phyloP scores from a whole-genome alignment of 257 asterid species.

The Avicennia marina region DNA sequence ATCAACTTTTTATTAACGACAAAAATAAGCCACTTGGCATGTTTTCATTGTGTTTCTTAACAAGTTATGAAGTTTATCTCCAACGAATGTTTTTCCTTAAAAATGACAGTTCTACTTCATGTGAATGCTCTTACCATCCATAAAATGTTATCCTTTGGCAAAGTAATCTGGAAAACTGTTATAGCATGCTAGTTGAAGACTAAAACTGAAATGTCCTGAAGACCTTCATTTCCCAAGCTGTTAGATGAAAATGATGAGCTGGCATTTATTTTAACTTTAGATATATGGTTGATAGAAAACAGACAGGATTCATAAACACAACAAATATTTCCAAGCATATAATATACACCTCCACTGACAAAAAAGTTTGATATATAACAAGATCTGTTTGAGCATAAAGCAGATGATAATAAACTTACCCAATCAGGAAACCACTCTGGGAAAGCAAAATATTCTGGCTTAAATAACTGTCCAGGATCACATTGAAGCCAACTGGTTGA shows the following conservation, averaged over 20 bases:
- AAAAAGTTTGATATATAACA: too few species aligned
- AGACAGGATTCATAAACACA: too few species aligned
- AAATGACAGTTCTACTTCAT: background rate
- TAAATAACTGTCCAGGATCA: conserved; percentile 82
- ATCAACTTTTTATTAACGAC: background rate
- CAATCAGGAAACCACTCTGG: conserved; percentile 76
- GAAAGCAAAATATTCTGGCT: conserved; percentile 63
- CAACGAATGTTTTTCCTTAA: background rate
- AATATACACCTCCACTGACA: too few species aligned
- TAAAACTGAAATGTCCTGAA: background rate
- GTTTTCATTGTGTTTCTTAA: background rate
- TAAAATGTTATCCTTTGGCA: too few species aligned
- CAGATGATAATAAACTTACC: conserved; percentile 42
- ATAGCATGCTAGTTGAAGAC: background rate
- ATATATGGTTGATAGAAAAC: too few species aligned
- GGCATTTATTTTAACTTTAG: too few species aligned
- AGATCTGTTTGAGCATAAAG: background rate
- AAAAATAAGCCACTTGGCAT: background rate
- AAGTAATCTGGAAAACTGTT: background rate
- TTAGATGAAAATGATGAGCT: background rate
- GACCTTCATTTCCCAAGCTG: background rate
- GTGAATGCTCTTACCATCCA: too few species aligned
- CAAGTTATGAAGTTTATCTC: background rate
- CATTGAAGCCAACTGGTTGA: conserved; percentile 95
- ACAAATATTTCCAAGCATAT: too few species aligned